phyloP scores from a whole-genome alignment of 2,329 filamentous ascomycete species.

The Claviceps digitariae region DNA sequence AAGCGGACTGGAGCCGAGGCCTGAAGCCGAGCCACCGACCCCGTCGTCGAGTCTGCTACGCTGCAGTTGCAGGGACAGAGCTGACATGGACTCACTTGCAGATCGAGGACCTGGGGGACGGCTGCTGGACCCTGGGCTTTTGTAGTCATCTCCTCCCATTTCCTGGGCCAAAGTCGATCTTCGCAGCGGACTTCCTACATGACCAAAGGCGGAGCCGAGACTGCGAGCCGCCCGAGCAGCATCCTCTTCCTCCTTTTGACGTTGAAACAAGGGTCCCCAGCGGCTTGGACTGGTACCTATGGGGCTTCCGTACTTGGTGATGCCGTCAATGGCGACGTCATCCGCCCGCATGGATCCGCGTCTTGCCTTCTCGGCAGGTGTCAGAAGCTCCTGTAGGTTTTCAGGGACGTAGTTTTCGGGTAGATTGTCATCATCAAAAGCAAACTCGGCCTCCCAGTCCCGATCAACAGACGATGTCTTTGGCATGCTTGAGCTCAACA shows the following conservation, averaged over 20 bases:
- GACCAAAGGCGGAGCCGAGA: constrained; percentile 44
- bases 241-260: constrained; percentile 46
- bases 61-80: constrained; percentile 48
- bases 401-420: constrained; percentile 56
- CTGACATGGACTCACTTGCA: constrained; percentile 40
- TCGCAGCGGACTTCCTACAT: constrained; percentile 51
- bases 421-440: constrained; percentile 56
- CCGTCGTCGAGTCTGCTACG: constrained; percentile 39
- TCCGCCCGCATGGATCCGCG: constrained; percentile 43
- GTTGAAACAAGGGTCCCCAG: constrained; percentile 48
- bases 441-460: constrained; percentile 55
- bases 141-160: constrained; percentile 25
- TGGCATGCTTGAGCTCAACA: constrained; percentile 56
- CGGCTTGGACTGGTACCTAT: constrained; percentile 45
- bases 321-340: constrained; percentile 31
- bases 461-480: constrained; percentile 48
- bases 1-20: constrained; percentile 30
- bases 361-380: constrained; percentile 52
- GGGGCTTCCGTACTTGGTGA: constrained; percentile 48
- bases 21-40: constrained; percentile 12
- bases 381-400: constrained; percentile 51
- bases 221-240: constrained; percentile 22
- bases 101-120: constrained; percentile 26
- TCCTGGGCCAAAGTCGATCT: constrained; percentile 48
- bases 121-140: constrained; percentile 21